phyloP scores from a whole-genome alignment of 2,329 filamentous ascomycete genomes.

The Ceratocystis albifundus region DNA sequence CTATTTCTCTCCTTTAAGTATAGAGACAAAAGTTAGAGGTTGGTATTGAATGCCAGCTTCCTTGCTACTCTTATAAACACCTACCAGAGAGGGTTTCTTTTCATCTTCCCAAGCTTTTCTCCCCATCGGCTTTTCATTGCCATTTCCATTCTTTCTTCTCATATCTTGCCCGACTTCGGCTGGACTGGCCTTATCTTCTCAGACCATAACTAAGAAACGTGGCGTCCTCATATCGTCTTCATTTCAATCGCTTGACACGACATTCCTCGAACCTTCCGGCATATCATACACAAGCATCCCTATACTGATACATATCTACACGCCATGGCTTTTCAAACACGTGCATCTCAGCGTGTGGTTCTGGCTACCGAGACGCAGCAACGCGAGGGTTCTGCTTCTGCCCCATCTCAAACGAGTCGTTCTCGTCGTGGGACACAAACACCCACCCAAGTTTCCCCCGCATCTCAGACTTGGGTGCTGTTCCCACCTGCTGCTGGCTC shows the following conservation, averaged over 20 bases:
- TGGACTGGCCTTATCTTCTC: neutral
- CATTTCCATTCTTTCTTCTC: neutral
- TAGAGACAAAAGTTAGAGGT: neutral
- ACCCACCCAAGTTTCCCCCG: constrained; percentile 24
- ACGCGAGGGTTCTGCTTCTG: constrained; percentile 18
- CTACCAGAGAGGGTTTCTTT: neutral
- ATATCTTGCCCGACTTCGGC: neutral
- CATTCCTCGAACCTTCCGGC: neutral
- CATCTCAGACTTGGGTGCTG: constrained; percentile 68
- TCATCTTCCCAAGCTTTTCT: neutral
- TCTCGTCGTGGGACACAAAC: constrained; percentile 15
- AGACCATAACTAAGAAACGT: neutral
- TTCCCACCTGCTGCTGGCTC: constrained; percentile 66
- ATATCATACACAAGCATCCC: neutral
- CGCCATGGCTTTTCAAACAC: constrained; percentile 22
- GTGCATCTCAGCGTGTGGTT: constrained; percentile 19
- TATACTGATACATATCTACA: neutral
- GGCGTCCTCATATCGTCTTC: too few species aligned
- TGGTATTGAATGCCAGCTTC: neutral
- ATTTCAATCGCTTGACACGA: neutral
- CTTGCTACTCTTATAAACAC: neutral
- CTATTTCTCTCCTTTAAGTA: neutral
- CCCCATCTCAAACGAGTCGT: constrained; percentile 15
- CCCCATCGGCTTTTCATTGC: neutral
- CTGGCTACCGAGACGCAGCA: constrained; percentile 14